Evolutionary conservation across 257 asterid species (phyloP).

Genomic region (Ilex asprella): DNA sequence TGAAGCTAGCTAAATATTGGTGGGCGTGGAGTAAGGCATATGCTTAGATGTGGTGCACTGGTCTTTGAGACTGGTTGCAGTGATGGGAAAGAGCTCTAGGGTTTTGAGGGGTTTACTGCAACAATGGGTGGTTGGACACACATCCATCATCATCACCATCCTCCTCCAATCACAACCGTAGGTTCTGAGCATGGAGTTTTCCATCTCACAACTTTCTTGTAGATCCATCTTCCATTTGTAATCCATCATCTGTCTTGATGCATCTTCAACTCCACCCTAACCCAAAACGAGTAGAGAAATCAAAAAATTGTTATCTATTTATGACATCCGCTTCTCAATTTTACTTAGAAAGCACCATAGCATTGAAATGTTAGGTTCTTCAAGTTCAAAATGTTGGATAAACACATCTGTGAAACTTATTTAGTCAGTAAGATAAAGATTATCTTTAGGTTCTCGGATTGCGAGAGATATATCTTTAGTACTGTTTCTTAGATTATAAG

Average conservation of each 20-base stretch:
- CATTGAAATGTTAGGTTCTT: too few relatives aligned
- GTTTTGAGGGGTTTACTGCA: conserved; percentile 55
- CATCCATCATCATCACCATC: conserved; percentile 21
- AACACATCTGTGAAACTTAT: too few relatives aligned
- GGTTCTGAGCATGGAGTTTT: conserved; percentile 21
- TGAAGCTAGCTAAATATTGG: too few relatives aligned
- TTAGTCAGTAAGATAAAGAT: too few relatives aligned
- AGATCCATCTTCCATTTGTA: conserved; percentile 33
- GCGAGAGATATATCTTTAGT: too few relatives aligned
- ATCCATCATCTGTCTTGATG: conserved; percentile 17
- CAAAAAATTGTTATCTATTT: too few relatives aligned
- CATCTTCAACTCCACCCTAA: conserved; percentile 22
- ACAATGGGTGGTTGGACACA: conserved; percentile 23
- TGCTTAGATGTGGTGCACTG: conserved; percentile 10
- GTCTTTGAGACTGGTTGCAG: conserved; percentile 25
- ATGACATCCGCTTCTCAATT: too few relatives aligned
- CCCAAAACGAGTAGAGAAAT: neutral
- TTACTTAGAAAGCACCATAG: too few relatives aligned
- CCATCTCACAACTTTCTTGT: conserved; percentile 16
- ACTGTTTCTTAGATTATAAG: too few relatives aligned
- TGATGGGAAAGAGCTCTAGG: conserved; percentile 71
- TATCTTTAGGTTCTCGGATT: too few relatives aligned
- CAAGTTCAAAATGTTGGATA: too few relatives aligned
- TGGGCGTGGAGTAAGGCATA: too few relatives aligned
- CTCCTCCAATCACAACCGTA: conserved; percentile 33